Percentiles rank a stretch among this genome's conserved stretches.
phyloP scores from a whole-genome alignment of 352 stramenopile genomes.

The Pythium dissimile region DNA sequence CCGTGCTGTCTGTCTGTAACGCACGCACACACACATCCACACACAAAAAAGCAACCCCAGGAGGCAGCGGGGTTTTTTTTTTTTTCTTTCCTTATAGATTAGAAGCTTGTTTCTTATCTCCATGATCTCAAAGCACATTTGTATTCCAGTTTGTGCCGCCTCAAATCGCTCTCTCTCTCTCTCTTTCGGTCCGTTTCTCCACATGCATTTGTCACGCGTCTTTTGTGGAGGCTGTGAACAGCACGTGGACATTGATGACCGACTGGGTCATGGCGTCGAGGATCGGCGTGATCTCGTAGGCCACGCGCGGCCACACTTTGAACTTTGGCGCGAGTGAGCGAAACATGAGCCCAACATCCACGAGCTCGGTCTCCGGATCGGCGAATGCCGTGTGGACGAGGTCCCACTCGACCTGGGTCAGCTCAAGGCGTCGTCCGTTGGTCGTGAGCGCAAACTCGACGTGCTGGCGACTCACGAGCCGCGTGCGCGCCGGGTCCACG shows the following conservation, averaged over 20 bases:
- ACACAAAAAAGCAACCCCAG: too few relatives aligned
- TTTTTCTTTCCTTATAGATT: constrained; percentile 17
- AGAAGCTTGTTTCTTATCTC: constrained; percentile 9
- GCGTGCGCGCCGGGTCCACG: constrained; percentile 23
- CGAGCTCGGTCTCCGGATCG: constrained; percentile 30
- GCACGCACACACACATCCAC: too few relatives aligned
- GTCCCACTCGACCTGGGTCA: constrained; percentile 45
- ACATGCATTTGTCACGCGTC: too few relatives aligned
- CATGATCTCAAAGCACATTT: constrained; percentile 1
- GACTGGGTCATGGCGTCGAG: constrained; percentile 53
- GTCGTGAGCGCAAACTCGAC: constrained; percentile 38
- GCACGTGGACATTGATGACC: constrained; percentile 48
- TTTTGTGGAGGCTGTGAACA: constrained; percentile 26
- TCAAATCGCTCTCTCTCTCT: not conserved
- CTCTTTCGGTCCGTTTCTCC: not conserved
- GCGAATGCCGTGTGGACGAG: constrained; percentile 42
- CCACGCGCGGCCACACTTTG: constrained; percentile 26
- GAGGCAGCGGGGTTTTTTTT: too few relatives aligned
- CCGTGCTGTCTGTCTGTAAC: too few relatives aligned
- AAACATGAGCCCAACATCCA: constrained; percentile 41
- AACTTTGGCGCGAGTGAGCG: constrained; percentile 32
- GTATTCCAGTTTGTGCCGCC: not conserved
- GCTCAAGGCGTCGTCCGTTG: constrained; percentile 21
- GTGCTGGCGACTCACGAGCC: constrained; percentile 30
- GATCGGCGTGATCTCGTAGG: constrained; percentile 54